These are phyloP conservation scores for Xylariaceae sp. DNA, from an alignment of 2,329 filamentous ascomycete species.

Conservation along the genomic window DNA sequence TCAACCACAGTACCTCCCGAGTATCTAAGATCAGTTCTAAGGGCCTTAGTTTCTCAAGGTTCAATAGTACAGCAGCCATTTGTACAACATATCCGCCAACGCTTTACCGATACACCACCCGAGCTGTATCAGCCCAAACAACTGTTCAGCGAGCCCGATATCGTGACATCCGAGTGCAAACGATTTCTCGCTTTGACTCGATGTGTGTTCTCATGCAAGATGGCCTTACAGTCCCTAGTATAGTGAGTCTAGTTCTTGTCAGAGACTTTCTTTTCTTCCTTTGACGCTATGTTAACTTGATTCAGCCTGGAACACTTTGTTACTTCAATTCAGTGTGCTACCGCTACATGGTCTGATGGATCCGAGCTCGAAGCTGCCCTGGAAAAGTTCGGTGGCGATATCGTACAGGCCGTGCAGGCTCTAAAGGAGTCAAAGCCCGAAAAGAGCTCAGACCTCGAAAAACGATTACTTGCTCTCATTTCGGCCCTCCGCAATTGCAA, in stretches of 20 bases:
- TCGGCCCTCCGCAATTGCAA: conserved; percentile 20
- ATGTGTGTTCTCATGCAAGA: conserved; percentile 36
- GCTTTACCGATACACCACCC: conserved; percentile 24
- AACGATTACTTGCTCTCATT: conserved; percentile 18
- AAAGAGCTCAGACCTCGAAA: conserved; percentile 16
- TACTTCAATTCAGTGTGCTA: conserved; percentile 15
- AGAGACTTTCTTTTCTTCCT: neutral
- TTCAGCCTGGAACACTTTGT: conserved; percentile 27
- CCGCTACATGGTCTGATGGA: conserved; percentile 21
- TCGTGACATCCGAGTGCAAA: conserved; percentile 22
- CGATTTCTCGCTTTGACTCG: conserved; percentile 31
- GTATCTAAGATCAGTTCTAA: conserved; percentile 32
- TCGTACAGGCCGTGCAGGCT: conserved; percentile 36
- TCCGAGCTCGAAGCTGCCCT: conserved; percentile 23
- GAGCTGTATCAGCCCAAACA: conserved; percentile 14
- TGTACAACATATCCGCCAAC: conserved; percentile 31
- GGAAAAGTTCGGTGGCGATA: conserved; percentile 31
- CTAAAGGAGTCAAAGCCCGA: conserved; percentile 31
- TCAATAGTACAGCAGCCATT: conserved; percentile 30
- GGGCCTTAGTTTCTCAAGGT: conserved; percentile 32
- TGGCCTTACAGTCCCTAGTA: conserved; percentile 28
- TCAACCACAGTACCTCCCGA: conserved; percentile 28
- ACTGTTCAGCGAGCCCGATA: conserved; percentile 26
- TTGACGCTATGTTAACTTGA: neutral
- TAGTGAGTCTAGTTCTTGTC: conserved; percentile 26